phyloP scores from a whole-genome alignment of 768 basidiomycete species.

The Omphalotus guepiniiformis region DNA sequence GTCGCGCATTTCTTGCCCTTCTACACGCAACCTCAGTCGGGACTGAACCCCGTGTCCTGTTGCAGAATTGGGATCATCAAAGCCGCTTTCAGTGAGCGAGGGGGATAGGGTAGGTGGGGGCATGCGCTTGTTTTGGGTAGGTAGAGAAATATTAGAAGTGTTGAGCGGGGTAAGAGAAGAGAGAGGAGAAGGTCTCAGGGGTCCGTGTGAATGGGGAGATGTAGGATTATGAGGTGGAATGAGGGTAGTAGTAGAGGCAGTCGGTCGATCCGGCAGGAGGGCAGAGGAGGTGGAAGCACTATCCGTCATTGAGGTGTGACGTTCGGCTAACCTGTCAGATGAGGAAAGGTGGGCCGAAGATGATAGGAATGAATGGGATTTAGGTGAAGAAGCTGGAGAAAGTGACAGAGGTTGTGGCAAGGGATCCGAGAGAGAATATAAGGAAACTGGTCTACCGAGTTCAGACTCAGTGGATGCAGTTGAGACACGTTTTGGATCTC shows the following conservation, averaged over 20 bases:
- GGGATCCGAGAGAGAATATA: too few relatives aligned
- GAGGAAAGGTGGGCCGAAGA: too few relatives aligned
- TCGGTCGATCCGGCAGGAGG: not conserved
- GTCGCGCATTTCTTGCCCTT: constrained; percentile 55
- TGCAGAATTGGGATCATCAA: not conserved
- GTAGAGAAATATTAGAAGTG: not conserved
- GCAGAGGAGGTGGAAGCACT: not conserved
- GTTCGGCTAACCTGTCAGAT: too few relatives aligned
- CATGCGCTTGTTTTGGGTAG: not conserved
- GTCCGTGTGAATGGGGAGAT: not conserved
- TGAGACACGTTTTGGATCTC: not conserved
- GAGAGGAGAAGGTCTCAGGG: constrained; percentile 4
- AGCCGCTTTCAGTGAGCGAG: not conserved
- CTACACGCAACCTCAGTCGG: constrained; percentile 39
- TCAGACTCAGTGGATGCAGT: not conserved
- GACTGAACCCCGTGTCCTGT: not conserved
- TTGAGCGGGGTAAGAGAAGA: not conserved
- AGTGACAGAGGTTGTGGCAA: too few relatives aligned
- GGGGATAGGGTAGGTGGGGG: not conserved
- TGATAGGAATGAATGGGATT: too few relatives aligned
- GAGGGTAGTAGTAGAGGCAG: not conserved
- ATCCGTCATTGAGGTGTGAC: too few relatives aligned
- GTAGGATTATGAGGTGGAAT: not conserved
- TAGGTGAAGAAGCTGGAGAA: too few relatives aligned
- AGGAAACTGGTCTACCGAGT: not conserved